Evolutionary conservation across 805 yeast species (phyloP), one percentile per base, ranked within the genome.

Genomic region (Scheffersomyces coipomensis): DNA sequence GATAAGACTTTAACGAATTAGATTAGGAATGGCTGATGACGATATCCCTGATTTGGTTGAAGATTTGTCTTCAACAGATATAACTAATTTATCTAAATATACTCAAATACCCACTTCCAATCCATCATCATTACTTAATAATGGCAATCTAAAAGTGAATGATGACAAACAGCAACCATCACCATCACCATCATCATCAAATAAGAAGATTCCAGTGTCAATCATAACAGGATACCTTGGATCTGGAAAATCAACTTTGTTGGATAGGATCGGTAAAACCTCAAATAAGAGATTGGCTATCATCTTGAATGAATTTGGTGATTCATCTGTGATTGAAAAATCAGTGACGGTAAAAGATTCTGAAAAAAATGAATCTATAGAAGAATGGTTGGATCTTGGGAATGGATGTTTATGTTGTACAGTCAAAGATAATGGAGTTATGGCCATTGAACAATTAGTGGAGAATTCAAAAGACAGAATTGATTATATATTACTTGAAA

Each of bases 371-470:
- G 60, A 58, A 17, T 66, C 80, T 2, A 83, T 86, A 37, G 87
- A 89, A 52, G 97, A 93, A 55, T 93, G 99, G 99, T 71, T 93
- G 2, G 99, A 93, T 58, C 68, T 93, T 24, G 98, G 97, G 1
- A 93, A 93, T 56, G 99, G 99, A 1, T 93, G 99, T 60, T 71
- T 93, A 29, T 93, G 99, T 58, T 93, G 99, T 55, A 87, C 98
- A 0, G 96, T 95, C 24, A 89, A 88, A 56, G 97, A 90, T 58
- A 85, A 83, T 40, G 99, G 99, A 4, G 97, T 93, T 1, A 74
- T 85, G 30, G 99, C 99, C 0, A 89, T 93, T 38, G 99, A 93
- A 59, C 78, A 87, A 41, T 75, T 93, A 49, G 81, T 91, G 44
- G 83, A 80, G 22, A 75, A 81, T 37, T 75, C 83, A 23, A 83